phyloP scores from a whole-genome alignment of 179 eudicot species.

The Spergularia azorica region DNA sequence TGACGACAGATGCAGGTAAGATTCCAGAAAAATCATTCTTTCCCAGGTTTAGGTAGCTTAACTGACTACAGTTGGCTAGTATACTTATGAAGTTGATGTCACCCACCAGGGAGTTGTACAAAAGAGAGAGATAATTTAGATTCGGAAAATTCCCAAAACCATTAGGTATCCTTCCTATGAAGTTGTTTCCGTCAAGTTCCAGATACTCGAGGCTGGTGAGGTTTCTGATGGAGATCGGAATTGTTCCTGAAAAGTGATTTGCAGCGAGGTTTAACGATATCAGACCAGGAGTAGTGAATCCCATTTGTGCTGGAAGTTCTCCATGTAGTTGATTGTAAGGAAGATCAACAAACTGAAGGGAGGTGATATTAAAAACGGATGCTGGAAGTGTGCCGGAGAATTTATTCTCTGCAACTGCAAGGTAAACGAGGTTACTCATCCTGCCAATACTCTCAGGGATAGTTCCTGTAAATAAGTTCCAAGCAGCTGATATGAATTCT shows the following conservation, averaged over 20 bases:
- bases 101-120: background rate
- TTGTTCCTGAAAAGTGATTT: conserved; percentile 7
- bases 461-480: conserved; percentile 8
- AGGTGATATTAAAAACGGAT: conserved; percentile 8
- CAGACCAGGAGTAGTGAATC: background rate
- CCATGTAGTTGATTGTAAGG: background rate
- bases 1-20: conserved; percentile 21
- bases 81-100: conserved; percentile 31
- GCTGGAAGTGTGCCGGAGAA: conserved; percentile 27
- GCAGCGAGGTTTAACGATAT: background rate
- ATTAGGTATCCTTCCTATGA: background rate
- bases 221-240: conserved; percentile 15
- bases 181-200: background rate
- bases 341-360: background rate
- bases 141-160: background rate
- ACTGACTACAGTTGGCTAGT: conserved; percentile 28
- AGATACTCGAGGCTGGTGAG: background rate
- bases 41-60: background rate
- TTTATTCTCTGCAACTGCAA: background rate
- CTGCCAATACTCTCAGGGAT: conserved; percentile 24
- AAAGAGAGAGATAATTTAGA: background rate
- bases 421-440: conserved; percentile 10
- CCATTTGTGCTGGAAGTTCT: background rate
- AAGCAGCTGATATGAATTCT: background rate
- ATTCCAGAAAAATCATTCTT: conserved; percentile 7